Percentiles rank a stretch among this genome's conserved stretches.
phyloP scores from a whole-genome alignment of 371 early-diverging fungal genomes.

The Capniomyces stellatus region DNA sequence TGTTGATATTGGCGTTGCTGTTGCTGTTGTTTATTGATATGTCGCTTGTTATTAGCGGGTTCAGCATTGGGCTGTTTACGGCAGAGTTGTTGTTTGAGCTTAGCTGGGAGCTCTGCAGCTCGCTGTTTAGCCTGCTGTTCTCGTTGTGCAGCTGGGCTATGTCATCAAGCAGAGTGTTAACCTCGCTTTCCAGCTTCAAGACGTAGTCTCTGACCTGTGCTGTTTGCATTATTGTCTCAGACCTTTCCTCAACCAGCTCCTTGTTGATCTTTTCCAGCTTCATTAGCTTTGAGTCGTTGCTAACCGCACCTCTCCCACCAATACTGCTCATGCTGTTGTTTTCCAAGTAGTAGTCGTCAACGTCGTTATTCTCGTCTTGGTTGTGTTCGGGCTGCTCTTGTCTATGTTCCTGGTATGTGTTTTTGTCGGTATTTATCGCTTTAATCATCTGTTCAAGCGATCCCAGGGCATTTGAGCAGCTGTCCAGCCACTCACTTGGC shows the following conservation, averaged over 20 bases:
- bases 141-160: slow-evolving; percentile 47
- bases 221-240: slow-evolving; percentile 6
- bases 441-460: too few relatives aligned
- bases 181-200: slow-evolving; percentile 44
- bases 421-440: background rate
- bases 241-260: slow-evolving; percentile 37
- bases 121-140: slow-evolving; percentile 22
- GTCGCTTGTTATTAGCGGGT: background rate
- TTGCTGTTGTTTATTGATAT: background rate
- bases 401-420: background rate
- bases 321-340: slow-evolving; percentile 3
- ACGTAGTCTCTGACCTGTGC: slow-evolving; percentile 13
- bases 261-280: slow-evolving; percentile 33
- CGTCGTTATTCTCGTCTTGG: background rate
- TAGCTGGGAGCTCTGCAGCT: slow-evolving; percentile 8
- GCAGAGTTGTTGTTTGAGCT: background rate
- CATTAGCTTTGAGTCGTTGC: slow-evolving; percentile 16
- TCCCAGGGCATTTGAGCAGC: too few relatives aligned
- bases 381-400: background rate
- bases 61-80: too few relatives aligned
- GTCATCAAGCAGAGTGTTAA: slow-evolving; percentile 55
- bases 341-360: background rate
- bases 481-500: slow-evolving; percentile 7
- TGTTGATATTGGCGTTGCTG: background rate
- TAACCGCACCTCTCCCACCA: slow-evolving; percentile 12